Evolutionary conservation across 805 yeast species (phyloP), one percentile per base, ranked within the genome.

Genomic region (Candida hispaniensis): DNA sequence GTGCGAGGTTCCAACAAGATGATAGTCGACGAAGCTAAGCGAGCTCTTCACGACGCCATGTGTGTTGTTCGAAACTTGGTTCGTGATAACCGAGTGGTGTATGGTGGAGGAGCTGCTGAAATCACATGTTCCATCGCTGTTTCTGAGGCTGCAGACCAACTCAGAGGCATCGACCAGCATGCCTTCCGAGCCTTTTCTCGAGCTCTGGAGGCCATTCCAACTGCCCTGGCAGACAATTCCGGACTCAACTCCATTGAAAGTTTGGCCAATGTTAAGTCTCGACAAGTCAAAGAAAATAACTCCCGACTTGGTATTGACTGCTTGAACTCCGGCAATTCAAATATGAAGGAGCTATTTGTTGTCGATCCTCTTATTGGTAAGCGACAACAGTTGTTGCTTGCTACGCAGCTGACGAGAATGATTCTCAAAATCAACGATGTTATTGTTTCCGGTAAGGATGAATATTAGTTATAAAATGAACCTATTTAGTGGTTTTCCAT

Each of bases 91-190:
- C 72, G 95, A 58, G 82, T 91, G 28, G 96, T 93, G n/a, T 91
- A 91, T 53, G 99, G 99, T 44, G 99, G 99, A 49, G 99, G 99
- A 47, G 94, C 98, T 14, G 93, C 97, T 21, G 99, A 91, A 63
- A 75, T 91, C 35, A 70, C 94, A 2, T 79, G 94, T 65, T 85
- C 97, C 9, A 62, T 91, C 47, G 93, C 91, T 11, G 94, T 91
- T 10, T 67, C 83, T 39, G 81, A 78, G 32, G 94, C 79, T 45
- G 96, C 97, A 32, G 95, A 88, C 57, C 75, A 72, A 52, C 93
- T 81, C 59, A 76, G 76, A 49, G 97, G 97, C 40, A 88, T 88
- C 44, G 96, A 88, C 51, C 98, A 93, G 64, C 91, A 91, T 56
- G 97, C 97, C 1, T 83, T 91, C 74, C 75, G 96, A 53, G 93